phyloP scores from a whole-genome alignment of 1,284 basidiomycete species.

The Taiwanofungus camphoratus region DNA sequence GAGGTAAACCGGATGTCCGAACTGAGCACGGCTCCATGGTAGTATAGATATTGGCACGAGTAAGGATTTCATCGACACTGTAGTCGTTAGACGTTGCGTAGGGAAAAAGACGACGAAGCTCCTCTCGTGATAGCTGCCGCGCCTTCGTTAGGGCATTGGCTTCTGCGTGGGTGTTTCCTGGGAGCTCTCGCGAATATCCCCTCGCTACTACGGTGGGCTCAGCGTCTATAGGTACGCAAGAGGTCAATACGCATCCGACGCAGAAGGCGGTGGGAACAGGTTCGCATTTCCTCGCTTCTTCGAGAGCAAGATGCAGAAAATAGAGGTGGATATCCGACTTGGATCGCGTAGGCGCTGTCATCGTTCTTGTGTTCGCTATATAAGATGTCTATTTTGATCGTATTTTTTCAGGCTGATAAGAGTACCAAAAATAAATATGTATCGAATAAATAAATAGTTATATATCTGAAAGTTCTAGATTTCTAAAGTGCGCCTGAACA shows the following conservation, averaged over 20 bases:
- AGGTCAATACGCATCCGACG: conserved; percentile 85
- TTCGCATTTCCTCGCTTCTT: conserved; percentile 67
- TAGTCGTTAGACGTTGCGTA: conserved; percentile 20
- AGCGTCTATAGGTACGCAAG: conserved; percentile 35
- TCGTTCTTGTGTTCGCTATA: too few relatives aligned
- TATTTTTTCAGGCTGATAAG: too few relatives aligned
- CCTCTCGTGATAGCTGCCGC: conserved; percentile 34
- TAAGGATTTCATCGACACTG: conserved; percentile 41
- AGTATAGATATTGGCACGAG: conserved; percentile 76
- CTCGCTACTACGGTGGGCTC: conserved; percentile 59
- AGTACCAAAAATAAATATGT: too few relatives aligned
- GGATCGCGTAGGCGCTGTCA: too few relatives aligned
- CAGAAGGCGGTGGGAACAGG: conserved; percentile 85
- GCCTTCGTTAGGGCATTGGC: conserved; percentile 89
- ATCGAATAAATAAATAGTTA: too few relatives aligned
- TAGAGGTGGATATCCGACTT: too few relatives aligned
- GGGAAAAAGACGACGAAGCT: conserved; percentile 42
- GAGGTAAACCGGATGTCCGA: conserved; percentile 80
- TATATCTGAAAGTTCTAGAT: too few relatives aligned
- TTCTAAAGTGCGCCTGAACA: too few relatives aligned
- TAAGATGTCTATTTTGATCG: too few relatives aligned
- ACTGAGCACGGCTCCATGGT: conserved; percentile 97
- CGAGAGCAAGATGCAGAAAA: conserved; percentile 64
- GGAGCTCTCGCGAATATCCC: conserved; percentile 89
- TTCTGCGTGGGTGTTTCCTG: conserved; percentile 97